These are phyloP conservation scores for Trifolium dubium DNA, from an alignment of 306 rosid species.

Conservation along the genomic window DNA sequence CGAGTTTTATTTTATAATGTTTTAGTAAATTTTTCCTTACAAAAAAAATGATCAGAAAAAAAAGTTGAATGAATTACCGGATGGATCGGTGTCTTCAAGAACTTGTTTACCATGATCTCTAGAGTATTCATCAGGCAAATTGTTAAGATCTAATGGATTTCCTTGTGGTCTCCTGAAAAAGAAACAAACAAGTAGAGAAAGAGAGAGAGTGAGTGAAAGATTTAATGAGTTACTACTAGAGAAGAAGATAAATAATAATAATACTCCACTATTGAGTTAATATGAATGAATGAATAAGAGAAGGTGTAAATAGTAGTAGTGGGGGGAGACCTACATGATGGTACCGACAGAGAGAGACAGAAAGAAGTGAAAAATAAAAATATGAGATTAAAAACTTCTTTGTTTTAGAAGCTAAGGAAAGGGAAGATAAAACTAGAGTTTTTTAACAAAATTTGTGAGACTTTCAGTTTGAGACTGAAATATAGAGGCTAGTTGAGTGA, in stretches of 20 bases:
- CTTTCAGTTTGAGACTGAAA: slow-evolving; percentile 92
- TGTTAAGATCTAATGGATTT: slow-evolving; percentile 90
- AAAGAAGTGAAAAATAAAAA: slow-evolving; percentile 24
- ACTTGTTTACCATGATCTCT: slow-evolving; percentile 63
- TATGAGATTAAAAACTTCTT: slow-evolving; percentile 36
- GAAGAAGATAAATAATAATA: slow-evolving; percentile 6
- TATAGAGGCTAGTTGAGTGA: slow-evolving; percentile 82
- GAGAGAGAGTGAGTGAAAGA: background rate
- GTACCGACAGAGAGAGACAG: slow-evolving; percentile 68
- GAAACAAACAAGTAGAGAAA: slow-evolving; percentile 24
- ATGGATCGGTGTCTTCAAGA: slow-evolving; percentile 53
- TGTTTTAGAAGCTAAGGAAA: slow-evolving; percentile 43
- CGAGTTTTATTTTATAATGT: background rate
- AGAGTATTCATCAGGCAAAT: slow-evolving; percentile 79
- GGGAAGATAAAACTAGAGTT: slow-evolving; percentile 45
- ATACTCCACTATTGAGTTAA: too few species aligned
- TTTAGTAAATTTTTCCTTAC: too few species aligned
- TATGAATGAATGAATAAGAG: background rate
- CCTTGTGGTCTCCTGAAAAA: slow-evolving; percentile 78
- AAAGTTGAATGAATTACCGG: slow-evolving; percentile 39
- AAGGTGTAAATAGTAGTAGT: slow-evolving; percentile 32
- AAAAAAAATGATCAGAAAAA: background rate
- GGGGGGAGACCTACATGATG: slow-evolving; percentile 91
- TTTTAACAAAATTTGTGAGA: slow-evolving; percentile 53
- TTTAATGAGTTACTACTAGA: background rate